Evolutionary conservation across 2,329 filamentous ascomycete species (phyloP), one percentile per base, ranked within the genome.

Genomic region (Fusarium sp.): DNA sequence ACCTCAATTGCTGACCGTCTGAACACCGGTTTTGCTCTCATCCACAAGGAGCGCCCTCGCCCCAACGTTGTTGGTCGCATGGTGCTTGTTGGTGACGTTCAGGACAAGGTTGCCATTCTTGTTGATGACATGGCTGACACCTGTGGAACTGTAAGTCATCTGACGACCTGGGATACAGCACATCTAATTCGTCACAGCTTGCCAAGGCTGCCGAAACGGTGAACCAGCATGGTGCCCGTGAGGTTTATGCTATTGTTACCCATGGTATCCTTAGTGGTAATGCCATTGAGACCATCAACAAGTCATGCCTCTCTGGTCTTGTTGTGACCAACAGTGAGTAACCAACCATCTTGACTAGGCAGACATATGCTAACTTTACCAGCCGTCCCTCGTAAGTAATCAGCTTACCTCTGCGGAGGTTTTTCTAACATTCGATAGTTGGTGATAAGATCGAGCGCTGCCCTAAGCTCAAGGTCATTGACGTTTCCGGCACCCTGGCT

Each of bases 81-180:
- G 95, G 94, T 86, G 1, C 92, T 99, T n/a, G 96, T 98, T 60
- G 97, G 97, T 76, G 95, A 97, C 75, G 97, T 98, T 56, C 90
- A 91, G 76, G 94, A 94, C 85, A 97, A 97, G 86, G 92, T 96
- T 33, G 96, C 96, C 69, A 98, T 99, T 80, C 91, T 99, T 58
- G 96, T 99, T 63, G 96, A 98, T 82, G 96, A 98, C 82, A 98
- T 98, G 95, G 95, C 95, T 35, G 96, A 98, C 81, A 98, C 96
- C 5, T 98, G 95, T 82, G 95, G 95, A 76, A 98, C 95, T 43
- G 82, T 84, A 80, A 64, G 81, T 57, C 50, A n/a, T 45, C 27
- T 27, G 20, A n/a, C 35, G 14, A 20, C 17, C 8, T 50, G 8
- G 6, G 30, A 11, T 20, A 20, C 58, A 54, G 35, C 40, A 50